These are phyloP conservation scores for Teratosphaeria zuluensis DNA, from an alignment of 2,329 filamentous ascomycete genomes.

Conservation along the genomic window DNA sequence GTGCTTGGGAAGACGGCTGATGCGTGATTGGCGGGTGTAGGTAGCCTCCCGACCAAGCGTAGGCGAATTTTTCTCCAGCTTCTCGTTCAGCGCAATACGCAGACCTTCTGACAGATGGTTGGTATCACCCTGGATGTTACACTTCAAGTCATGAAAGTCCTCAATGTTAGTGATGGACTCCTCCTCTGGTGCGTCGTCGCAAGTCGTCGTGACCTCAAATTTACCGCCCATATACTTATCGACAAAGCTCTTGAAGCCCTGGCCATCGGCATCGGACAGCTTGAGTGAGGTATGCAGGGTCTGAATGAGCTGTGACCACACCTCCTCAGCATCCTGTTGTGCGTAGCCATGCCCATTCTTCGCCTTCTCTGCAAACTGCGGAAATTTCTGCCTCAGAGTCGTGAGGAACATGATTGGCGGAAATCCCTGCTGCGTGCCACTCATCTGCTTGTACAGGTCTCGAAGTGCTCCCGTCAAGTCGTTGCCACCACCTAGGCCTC, in stretches of 20 bases:
- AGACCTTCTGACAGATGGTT: slow-evolving; percentile 91
- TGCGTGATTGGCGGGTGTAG: slow-evolving; percentile 87
- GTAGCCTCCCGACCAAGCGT: slow-evolving; percentile 65
- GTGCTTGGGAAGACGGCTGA: slow-evolving; percentile 86
- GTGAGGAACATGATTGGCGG: slow-evolving; percentile 74
- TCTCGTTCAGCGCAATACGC: slow-evolving; percentile 68
- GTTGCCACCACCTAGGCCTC: slow-evolving; percentile 48
- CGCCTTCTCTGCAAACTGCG: slow-evolving; percentile 85
- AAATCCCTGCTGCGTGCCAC: slow-evolving; percentile 78
- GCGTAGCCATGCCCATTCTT: slow-evolving; percentile 77
- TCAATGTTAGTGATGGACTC: slow-evolving; percentile 59
- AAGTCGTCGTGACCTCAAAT: slow-evolving; percentile 69
- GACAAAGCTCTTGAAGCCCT: slow-evolving; percentile 51
- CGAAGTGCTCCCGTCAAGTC: slow-evolving; percentile 71
- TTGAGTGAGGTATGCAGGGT: slow-evolving; percentile 72
- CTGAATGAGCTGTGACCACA: slow-evolving; percentile 89
- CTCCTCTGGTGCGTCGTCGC: slow-evolving; percentile 76
- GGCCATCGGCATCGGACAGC: slow-evolving; percentile 42
- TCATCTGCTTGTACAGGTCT: slow-evolving; percentile 81
- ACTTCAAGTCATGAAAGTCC: slow-evolving; percentile 83
- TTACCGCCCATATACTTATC: slow-evolving; percentile 83
- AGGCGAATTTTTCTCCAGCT: slow-evolving; percentile 82
- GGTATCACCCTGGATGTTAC: slow-evolving; percentile 78
- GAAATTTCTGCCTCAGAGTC: slow-evolving; percentile 67
- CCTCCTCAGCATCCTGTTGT: slow-evolving; percentile 98